phyloP scores from a whole-genome alignment of 2,329 filamentous ascomycete genomes.

The Chaetomiaceae sp. region DNA sequence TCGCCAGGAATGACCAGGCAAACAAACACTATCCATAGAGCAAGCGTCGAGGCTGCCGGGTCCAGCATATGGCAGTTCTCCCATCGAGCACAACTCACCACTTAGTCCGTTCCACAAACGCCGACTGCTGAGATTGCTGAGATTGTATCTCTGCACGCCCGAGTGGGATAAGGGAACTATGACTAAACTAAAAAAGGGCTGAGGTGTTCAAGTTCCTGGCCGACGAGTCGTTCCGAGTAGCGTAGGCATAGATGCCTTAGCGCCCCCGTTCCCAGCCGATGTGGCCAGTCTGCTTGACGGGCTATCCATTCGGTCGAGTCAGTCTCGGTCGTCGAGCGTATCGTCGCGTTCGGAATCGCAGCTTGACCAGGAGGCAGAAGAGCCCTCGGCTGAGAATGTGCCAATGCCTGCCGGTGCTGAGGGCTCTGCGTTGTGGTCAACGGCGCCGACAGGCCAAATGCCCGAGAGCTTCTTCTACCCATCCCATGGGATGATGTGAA shows the following conservation, averaged over 20 bases:
- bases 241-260: too few species aligned
- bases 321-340: conserved; percentile 9
- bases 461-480: too few species aligned
- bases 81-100: background rate
- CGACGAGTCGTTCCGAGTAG: conserved; percentile 14
- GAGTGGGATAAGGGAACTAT: conserved; percentile 19
- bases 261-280: conserved; percentile 17
- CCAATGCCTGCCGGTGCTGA: background rate
- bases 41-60: conserved; percentile 4
- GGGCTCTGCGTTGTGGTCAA: background rate
- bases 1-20: too few species aligned
- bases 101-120: conserved; percentile 11
- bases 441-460: background rate
- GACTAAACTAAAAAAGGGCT: too few species aligned
- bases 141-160: conserved; percentile 18
- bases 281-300: conserved; percentile 13
- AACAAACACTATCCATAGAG: background rate
- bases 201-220: conserved; percentile 14
- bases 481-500: too few species aligned
- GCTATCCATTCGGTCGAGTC: conserved; percentile 13
- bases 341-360: too few species aligned
- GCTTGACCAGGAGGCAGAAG: background rate
- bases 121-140: conserved; percentile 15
- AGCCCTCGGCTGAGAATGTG: background rate
- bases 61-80: background rate